A percentile compares a stretch with the other conserved stretches of the same genome.
Conservation (phyloP, 2,329 filamentous ascomycete genomes). For the Epichloe typhina region DNA sequence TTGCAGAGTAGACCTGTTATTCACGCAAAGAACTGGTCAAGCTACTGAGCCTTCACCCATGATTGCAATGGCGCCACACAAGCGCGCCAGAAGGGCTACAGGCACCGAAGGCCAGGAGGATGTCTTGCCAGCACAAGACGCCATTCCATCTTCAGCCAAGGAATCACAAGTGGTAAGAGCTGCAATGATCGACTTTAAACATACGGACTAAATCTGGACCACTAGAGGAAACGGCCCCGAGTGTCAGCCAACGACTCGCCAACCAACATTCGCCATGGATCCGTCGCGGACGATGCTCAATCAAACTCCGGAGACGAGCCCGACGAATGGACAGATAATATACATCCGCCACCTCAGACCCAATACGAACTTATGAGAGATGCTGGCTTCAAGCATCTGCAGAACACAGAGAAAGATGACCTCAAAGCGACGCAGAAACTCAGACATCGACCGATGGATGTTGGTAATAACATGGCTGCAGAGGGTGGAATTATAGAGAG, state of each 20-base stretch:
- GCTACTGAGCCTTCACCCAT: background rate
- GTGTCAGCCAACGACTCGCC: background rate
- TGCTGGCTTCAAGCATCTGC: slow-evolving; percentile 43
- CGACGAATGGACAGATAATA: background rate
- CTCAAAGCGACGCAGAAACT: slow-evolving; percentile 52
- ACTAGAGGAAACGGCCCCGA: slow-evolving; percentile 13
- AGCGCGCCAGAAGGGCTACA: slow-evolving; percentile 27
- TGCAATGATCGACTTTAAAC: background rate
- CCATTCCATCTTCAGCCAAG: background rate
- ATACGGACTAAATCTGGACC: background rate
- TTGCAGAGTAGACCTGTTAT: background rate
- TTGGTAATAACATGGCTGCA: slow-evolving; percentile 59
- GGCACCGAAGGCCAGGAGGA: background rate
- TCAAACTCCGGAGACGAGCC: slow-evolving; percentile 2
- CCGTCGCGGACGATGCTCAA: background rate
- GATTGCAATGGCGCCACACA: slow-evolving; percentile 20
- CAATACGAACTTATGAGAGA: slow-evolving; percentile 52
- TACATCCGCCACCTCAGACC: slow-evolving; percentile 30
- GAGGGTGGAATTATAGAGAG: slow-evolving; percentile 81
- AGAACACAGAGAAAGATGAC: slow-evolving; percentile 45
- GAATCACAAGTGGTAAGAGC: slow-evolving; percentile 1
- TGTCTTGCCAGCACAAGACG: background rate
- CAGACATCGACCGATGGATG: slow-evolving; percentile 31
- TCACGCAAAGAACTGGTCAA: no score
- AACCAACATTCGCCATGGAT: background rate